Evolutionary conservation across 306 rosid genomes (phyloP), one percentile per base, ranked within the genome.

Genomic region (Dryas octopetala): DNA sequence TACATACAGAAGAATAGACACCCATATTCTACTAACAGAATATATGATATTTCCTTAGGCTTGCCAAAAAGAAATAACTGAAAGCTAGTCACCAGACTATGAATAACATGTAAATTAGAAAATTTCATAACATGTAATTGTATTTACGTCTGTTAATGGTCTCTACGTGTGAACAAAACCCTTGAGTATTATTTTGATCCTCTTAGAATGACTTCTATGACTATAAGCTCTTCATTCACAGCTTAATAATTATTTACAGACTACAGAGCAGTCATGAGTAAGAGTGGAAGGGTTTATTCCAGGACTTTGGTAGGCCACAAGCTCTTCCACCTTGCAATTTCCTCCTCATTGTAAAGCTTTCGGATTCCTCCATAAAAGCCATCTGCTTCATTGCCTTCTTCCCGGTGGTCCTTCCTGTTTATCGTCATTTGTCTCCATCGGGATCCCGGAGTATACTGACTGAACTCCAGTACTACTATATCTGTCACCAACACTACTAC

Each of bases 321-420:
- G 54, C 60, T 80, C 79, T 83, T 87, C 99, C 99, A 95, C 84
- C 75, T 85, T 59, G 83, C 67, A 62, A 92, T 92, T 74, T 92
- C 99, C 43, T 88, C 91, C 62, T 70, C 81, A 19, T 78, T 74
- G 44, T 88, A 76, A 23, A 95, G 83, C 85, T 92, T 92, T 80
- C 99, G 84, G 45, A 95, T 76, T 49, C 99, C 99, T 0, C 96
- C 99, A 74, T 95, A 95, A 68, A 89, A 90, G 1, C 99, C 99
- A 72, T 90, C 92, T 45, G 72, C 79, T 82, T 81, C 97, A 61
- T 92, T 88, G 51, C 99, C 99, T 88, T 86, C 82, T 89, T 95
- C 97, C 66, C 74, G 78, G 61, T 92, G 97, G 40, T 83, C 67
- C 73, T 78, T 88, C 83, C 92, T 78, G 78, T 86, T 86, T 89